Conservation (phyloP, 169 alveolate species). For the Plasmodium coatneyi region DNA sequence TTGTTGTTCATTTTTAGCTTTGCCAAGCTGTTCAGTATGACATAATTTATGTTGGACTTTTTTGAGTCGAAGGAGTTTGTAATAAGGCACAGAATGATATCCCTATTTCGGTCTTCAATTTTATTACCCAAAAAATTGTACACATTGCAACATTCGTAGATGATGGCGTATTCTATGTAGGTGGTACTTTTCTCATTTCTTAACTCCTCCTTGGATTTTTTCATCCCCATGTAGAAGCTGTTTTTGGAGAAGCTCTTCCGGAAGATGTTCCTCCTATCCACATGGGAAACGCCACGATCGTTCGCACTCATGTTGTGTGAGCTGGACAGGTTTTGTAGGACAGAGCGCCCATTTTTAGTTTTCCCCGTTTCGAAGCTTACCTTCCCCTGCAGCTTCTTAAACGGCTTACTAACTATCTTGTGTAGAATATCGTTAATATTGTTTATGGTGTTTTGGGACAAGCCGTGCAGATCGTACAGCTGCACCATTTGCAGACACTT, state of each 20-base stretch:
- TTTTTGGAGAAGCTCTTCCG: slow-evolving; percentile 32
- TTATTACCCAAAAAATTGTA: slow-evolving; percentile 30
- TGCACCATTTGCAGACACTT: slow-evolving; percentile 66
- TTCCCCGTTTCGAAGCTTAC: not conserved
- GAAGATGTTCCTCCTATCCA: not conserved
- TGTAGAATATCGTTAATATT: slow-evolving; percentile 50
- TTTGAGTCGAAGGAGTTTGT: slow-evolving; percentile 60
- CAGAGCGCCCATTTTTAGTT: not conserved
- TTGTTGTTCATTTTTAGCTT: slow-evolving; percentile 41
- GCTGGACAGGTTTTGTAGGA: not conserved
- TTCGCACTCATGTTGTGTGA: not conserved
- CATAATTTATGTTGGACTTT: slow-evolving; percentile 66
- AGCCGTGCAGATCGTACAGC: slow-evolving; percentile 17
- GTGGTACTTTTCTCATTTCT: slow-evolving; percentile 49
- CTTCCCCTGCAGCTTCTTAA: slow-evolving; percentile 44
- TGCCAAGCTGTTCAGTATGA: slow-evolving; percentile 20
- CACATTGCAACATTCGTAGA: slow-evolving; percentile 58
- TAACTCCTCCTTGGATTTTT: slow-evolving; percentile 6
- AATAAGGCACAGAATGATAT: slow-evolving; percentile 44
- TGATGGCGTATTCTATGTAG: slow-evolving; percentile 56
- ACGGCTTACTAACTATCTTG: slow-evolving; percentile 18
- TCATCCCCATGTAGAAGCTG: not conserved
- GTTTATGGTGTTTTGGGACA: slow-evolving; percentile 30
- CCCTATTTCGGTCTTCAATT: slow-evolving; percentile 58
- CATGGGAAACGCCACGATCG: not conserved